Evolutionary conservation across 2,329 filamentous ascomycete genomes (phyloP).

Genomic region (Penicillium sp.): DNA sequence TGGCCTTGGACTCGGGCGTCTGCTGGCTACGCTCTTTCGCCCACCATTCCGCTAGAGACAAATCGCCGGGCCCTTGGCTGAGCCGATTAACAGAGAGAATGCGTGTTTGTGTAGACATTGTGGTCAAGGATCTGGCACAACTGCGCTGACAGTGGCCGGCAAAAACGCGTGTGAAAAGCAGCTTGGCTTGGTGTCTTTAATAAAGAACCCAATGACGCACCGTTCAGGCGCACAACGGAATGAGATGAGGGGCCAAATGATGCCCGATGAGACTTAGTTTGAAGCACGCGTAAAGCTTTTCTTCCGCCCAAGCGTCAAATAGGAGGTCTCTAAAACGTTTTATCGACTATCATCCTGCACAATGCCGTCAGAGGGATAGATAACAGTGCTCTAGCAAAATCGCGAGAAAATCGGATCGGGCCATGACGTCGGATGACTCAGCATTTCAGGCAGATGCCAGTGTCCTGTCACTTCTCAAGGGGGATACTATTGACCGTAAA

Average conservation of each 20-base stretch:
- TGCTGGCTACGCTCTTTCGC: slow-evolving; percentile 32
- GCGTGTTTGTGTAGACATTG: slow-evolving; percentile 30
- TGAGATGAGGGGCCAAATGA: slow-evolving; percentile 16
- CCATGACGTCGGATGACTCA: slow-evolving; percentile 29
- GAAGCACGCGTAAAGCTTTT: not conserved
- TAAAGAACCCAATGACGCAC: slow-evolving; percentile 20
- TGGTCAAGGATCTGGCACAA: slow-evolving; percentile 25
- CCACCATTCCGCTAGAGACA: slow-evolving; percentile 41
- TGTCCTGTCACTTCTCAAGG: too few species aligned
- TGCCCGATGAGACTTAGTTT: slow-evolving; percentile 9
- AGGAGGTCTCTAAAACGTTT: slow-evolving; percentile 8
- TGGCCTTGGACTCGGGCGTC: slow-evolving; percentile 48
- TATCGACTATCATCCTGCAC: slow-evolving; percentile 14
- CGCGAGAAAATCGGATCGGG: slow-evolving; percentile 12
- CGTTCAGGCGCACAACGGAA: slow-evolving; percentile 15
- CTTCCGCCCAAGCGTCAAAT: not conserved
- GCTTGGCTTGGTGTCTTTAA: slow-evolving; percentile 28
- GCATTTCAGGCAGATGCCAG: too few species aligned
- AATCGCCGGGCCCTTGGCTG: slow-evolving; percentile 33
- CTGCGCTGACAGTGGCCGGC: slow-evolving; percentile 33
- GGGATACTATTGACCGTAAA: not conserved
- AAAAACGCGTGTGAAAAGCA: slow-evolving; percentile 29
- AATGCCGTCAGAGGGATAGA: slow-evolving; percentile 7
- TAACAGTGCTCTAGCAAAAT: slow-evolving; percentile 4
- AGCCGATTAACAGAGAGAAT: slow-evolving; percentile 40